Evolutionary conservation across 2,329 filamentous ascomycete species (phyloP).

Genomic region (Venturia pyrina): DNA sequence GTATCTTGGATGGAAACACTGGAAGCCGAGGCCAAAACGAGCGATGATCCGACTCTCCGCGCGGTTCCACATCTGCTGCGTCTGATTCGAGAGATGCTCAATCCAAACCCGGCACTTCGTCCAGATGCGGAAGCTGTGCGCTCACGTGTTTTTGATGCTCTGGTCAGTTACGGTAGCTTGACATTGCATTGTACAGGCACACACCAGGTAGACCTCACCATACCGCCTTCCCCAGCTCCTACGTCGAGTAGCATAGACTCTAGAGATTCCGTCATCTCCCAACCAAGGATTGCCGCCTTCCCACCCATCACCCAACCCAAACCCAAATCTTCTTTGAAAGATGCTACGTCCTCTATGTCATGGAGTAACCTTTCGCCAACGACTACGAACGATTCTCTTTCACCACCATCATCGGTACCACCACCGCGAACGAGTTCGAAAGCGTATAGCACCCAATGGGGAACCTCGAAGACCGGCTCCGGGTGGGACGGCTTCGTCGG

Average conservation of each 20-base stretch:
- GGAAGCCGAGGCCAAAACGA: constrained; percentile 39
- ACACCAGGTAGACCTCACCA: not conserved
- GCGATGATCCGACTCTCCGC: constrained; percentile 27
- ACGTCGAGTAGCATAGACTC: not conserved
- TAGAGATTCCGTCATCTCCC: not conserved
- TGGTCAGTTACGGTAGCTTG: constrained; percentile 21
- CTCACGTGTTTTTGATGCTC: constrained; percentile 23
- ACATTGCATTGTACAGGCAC: constrained; percentile 11
- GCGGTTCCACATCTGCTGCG: constrained; percentile 31
- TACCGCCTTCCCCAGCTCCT: not conserved
- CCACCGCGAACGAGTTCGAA: not conserved
- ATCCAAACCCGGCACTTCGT: constrained; percentile 28
- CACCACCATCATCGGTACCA: not conserved
- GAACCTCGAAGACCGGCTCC: not conserved
- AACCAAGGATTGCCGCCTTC: not conserved
- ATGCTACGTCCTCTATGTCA: not conserved
- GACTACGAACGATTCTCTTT: not conserved
- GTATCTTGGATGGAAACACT: constrained; percentile 57
- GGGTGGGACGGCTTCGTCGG: not conserved
- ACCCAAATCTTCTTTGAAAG: not conserved
- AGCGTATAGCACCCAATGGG: not conserved
- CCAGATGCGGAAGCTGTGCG: constrained; percentile 33
- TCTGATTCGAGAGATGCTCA: constrained; percentile 34
- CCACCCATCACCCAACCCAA: not conserved
- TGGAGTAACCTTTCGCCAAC: not conserved